Evolutionary conservation across 1,139 yeast genomes (phyloP).

Genomic region (Saccharomycopsis crataegensis): DNA sequence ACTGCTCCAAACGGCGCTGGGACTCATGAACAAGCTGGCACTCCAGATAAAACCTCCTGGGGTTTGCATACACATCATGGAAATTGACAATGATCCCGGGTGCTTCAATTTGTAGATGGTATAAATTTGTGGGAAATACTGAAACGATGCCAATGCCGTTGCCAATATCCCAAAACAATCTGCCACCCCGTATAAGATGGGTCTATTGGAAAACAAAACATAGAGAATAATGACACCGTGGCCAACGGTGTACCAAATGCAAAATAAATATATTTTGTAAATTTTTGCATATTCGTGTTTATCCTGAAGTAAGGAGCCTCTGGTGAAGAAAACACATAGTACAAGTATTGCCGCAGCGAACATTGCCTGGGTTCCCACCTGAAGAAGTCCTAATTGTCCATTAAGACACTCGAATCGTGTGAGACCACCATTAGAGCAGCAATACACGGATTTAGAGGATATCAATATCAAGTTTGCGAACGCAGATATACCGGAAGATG

Average conservation of each 20-base stretch:
- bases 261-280: conserved; percentile 32
- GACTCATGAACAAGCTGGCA: conserved; percentile 56
- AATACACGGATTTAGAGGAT: conserved; percentile 45
- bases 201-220: conserved; percentile 28
- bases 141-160: conserved; percentile 54
- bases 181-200: conserved; percentile 35
- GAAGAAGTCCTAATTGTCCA: conserved; percentile 62
- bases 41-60: conserved; percentile 87
- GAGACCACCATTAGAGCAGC: conserved; percentile 37
- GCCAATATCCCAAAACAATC: conserved; percentile 57
- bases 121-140: conserved; percentile 73
- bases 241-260: conserved; percentile 25
- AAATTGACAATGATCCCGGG: conserved; percentile 72
- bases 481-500: conserved; percentile 65
- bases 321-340: conserved; percentile 44
- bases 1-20: conserved; percentile 80
- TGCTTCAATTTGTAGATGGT: conserved; percentile 66
- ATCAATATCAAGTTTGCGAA: conserved; percentile 60
- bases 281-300: conserved; percentile 39
- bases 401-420: conserved; percentile 55
- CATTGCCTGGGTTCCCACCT: conserved; percentile 59
- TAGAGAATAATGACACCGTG: conserved; percentile 34
- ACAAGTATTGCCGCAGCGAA: conserved; percentile 58
- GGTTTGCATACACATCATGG: conserved; percentile 82
- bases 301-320: conserved; percentile 40